Base-by-base conservation (phyloP, 148 eudicot genomes). In the Rhododendron simsii region DNA sequence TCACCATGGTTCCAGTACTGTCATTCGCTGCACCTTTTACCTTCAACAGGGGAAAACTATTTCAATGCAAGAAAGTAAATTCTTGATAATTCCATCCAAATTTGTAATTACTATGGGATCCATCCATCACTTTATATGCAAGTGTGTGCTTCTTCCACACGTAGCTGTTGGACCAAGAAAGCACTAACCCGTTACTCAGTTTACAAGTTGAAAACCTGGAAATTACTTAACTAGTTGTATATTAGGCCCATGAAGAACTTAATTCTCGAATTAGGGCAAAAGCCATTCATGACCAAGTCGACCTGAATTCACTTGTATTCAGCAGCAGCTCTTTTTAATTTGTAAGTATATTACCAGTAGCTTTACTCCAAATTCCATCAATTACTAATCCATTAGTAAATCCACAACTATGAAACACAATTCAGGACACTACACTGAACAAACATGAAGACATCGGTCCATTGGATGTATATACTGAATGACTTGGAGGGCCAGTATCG, bases 1-100 rank as follows among this genome's bases (percentile, higher is more conserved):
- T 91, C 30, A 78, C 85, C 85, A 89, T 69, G 51, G 81, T 44
- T 73, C 87, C 90, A 84, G 89, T 81, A 55, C 83, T 89, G 80
- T 93, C 91, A 87, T 33, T 45, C 35, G 86, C 86, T 21, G 87
- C 83, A 84, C 87, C 92, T 90, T 90, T 93, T 30, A 87, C 94
- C 95, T 95, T 89, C 89, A 90, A 73, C 83, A 77, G 12, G 12
- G 79, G 79, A 82, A 84, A 2, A 47, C 61, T 81, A 86, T 82
- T 69, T 44, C 5, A 87, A 87, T 41, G 16, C 47, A 85, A 12
- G 35, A 82, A 87, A 53, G 63, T 87, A 69, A 80, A 26, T 39
- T 28, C 63, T 55, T 14, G 8, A 74, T 44, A 21, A 37, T 53
- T 53, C 5, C 39, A 71, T 28, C 74, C 18, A 50, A 79, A 73